Base-by-base conservation (phyloP, 805 yeast species). In the Yamadazyma sp. region DNA sequence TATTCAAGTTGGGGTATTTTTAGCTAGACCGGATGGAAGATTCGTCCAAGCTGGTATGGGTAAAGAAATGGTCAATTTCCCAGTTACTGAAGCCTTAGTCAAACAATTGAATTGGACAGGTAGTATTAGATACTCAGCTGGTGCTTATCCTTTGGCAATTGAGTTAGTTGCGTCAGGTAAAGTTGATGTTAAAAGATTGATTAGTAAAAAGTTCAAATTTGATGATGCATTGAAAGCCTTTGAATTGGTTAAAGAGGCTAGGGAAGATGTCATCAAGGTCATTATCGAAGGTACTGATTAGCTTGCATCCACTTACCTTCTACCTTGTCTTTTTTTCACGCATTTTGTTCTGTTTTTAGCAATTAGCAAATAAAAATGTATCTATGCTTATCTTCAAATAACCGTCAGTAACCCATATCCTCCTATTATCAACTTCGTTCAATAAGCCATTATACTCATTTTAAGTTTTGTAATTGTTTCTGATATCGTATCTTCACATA, bases 1-100 rank as follows among this genome's bases (percentile, higher is more conserved):
- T 33, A 47, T 50, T 22, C 49, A 43, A 22, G 35, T 35, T 3
- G 47, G 50, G 12, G 45, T 47, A 5, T 44, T 31, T 28, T 35
- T 40, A 3, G 44, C 43, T 5, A 34, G 43, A 18, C 45, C 47
- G 15, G 49, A 41, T 25, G 53, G 46, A 1, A 39, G 45, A 17
- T 40, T 49, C 25, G 45, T 45, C 18, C 45, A 48, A 30, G 45
- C 52, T 11, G 57, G 57, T 2, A 52, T 46, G 42, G 50, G 52
- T 19, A 42, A 36, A 21, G 50, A 45, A 26, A 34, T 49, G 16
- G 41, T 41, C 30, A 42, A 39, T 7, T 50, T 50, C 36, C 55
- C 57, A 7, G 45, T 49, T 24, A 50, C 52, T 35, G 50, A 47
- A 29, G 47, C 52, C 14, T 47, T 49, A 29, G 40, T 49, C 14